Conservation (phyloP, 768 basidiomycete species). For the Lactarius vividus region DNA sequence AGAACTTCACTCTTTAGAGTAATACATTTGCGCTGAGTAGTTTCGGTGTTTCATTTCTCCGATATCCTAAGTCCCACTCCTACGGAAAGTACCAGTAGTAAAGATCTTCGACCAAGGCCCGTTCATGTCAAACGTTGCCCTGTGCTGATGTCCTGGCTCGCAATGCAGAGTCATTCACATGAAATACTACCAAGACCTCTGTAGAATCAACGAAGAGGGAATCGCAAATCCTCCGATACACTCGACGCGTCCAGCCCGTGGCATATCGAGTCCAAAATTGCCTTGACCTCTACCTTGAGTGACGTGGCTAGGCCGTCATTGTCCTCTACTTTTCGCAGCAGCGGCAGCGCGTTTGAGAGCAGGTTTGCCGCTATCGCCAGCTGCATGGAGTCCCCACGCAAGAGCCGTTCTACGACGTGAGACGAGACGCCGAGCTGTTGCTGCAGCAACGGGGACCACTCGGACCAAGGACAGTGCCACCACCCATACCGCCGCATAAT, state of each 20-base stretch:
- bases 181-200: slow-evolving; percentile 6
- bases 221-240: slow-evolving; percentile 6
- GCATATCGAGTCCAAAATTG: slow-evolving; percentile 16
- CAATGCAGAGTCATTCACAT: not conserved
- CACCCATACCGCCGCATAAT: slow-evolving; percentile 7
- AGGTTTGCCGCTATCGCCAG: slow-evolving; percentile 13
- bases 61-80: too few relatives aligned
- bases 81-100: not conserved
- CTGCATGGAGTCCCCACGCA: not conserved
- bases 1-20: too few relatives aligned
- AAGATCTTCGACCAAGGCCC: slow-evolving; percentile 15
- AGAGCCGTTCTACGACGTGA: not conserved
- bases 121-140: not conserved
- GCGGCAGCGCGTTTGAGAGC: not conserved
- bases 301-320: not conserved
- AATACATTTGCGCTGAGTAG: too few relatives aligned
- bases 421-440: slow-evolving; percentile 1
- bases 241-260: slow-evolving; percentile 1
- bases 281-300: slow-evolving; percentile 11
- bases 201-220: slow-evolving; percentile 3
- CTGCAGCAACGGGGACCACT: slow-evolving; percentile 8
- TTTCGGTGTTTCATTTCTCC: too few relatives aligned
- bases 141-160: not conserved
- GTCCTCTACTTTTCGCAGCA: not conserved
- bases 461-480: slow-evolving; percentile 15